Percentiles rank a stretch among this genome's conserved stretches.
Evolutionary conservation across 192 early-diverging fungal genomes (phyloP).

Genomic region (Coemansia sp.): DNA sequence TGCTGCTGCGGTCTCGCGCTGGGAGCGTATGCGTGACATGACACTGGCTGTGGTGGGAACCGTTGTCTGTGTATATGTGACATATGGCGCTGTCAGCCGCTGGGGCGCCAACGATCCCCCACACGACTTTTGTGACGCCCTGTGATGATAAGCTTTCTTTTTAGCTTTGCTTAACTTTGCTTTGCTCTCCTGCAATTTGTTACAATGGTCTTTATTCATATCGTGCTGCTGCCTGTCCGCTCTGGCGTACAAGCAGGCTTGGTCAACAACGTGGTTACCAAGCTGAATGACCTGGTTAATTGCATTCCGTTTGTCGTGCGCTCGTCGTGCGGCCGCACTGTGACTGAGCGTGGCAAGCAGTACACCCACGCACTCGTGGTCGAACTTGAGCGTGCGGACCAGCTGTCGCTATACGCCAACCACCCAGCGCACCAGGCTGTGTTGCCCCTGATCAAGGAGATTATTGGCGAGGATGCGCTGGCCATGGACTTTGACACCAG

Average conservation of each 20-base stretch:
- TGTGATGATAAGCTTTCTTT: neutral
- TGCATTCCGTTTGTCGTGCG: conserved; percentile 31
- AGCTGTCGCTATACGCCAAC: conserved; percentile 54
- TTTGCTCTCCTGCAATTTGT: no score
- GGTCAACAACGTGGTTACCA: conserved; percentile 20
- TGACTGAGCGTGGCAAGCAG: conserved; percentile 39
- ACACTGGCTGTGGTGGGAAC: conserved; percentile 66
- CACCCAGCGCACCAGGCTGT: conserved; percentile 35
- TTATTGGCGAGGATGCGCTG: conserved; percentile 23
- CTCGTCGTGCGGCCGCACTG: conserved; percentile 32
- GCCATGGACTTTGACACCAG: conserved; percentile 33
- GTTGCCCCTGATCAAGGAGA: conserved; percentile 26
- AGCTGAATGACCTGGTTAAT: conserved; percentile 18
- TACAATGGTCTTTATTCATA: conserved; percentile 35
- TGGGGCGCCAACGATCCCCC: conserved; percentile 47
- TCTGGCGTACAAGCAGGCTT: conserved; percentile 14
- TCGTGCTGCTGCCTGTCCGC: conserved; percentile 35
- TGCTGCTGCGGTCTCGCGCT: conserved; percentile 56
- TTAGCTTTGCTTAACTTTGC: no score
- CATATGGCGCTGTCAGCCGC: conserved; percentile 66
- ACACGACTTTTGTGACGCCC: conserved; percentile 26
- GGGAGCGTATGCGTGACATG: conserved; percentile 59
- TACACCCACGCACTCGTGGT: conserved; percentile 27
- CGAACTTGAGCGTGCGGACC: conserved; percentile 65
- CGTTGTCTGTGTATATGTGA: conserved; percentile 77